A percentile compares a stretch with the other conserved stretches of the same genome.
Conservation (phyloP, 306 rosid genomes). For the Sphenostylis stenocarpa region DNA sequence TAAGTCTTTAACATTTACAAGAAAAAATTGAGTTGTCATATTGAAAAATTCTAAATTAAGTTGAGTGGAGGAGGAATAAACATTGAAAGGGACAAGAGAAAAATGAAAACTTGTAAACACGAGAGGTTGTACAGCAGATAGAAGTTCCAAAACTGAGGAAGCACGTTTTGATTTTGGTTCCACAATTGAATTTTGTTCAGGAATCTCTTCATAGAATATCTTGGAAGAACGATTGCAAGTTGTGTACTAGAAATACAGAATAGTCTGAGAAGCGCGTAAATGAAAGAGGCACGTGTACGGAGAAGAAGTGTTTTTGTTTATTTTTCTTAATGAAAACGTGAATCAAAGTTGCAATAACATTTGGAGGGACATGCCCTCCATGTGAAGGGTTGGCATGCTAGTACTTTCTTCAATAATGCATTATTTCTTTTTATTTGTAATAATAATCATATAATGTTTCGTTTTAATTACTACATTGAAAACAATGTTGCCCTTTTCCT, state of each 20-base stretch:
- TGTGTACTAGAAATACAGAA: not conserved
- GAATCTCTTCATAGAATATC: not conserved
- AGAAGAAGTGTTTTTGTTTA: not conserved
- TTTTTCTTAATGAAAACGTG: constrained; percentile 1
- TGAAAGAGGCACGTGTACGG: constrained; percentile 26
- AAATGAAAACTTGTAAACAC: not conserved
- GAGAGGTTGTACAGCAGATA: not conserved
- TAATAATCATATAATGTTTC: not conserved
- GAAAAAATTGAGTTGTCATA: too few relatives aligned
- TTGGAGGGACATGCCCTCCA: constrained; percentile 24
- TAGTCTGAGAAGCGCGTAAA: not conserved
- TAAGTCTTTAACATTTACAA: too few relatives aligned
- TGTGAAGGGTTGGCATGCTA: constrained; percentile 3
- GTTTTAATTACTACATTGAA: not conserved
- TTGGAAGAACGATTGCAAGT: not conserved
- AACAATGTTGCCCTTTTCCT: constrained; percentile 19
- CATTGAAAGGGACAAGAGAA: not conserved
- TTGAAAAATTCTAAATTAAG: too few relatives aligned
- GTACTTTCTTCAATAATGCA: not conserved
- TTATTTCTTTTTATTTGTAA: not conserved
- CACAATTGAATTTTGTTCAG: not conserved
- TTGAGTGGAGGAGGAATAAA: too few relatives aligned
- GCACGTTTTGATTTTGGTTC: not conserved
- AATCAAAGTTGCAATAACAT: not conserved
- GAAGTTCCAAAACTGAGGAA: not conserved